Percentiles rank a stretch among this genome's conserved stretches.
phyloP scores from a whole-genome alignment of 2,329 filamentous ascomycete species.

The Tolypocladium endophyticum region DNA sequence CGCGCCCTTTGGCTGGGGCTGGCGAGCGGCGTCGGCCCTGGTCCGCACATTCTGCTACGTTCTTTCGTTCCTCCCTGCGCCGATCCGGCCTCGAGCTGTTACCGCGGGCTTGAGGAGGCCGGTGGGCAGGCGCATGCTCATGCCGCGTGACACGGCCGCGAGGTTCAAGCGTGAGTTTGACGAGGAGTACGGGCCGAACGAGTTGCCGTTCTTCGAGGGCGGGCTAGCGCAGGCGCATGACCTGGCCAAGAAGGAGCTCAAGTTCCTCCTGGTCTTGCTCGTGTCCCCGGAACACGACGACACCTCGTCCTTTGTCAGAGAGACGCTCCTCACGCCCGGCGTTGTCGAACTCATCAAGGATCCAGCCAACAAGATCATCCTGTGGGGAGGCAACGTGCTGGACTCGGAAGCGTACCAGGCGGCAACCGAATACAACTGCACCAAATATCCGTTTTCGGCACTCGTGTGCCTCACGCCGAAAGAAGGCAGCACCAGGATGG shows the following conservation, averaged over 20 bases:
- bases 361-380: slow-evolving; percentile 64
- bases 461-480: slow-evolving; percentile 81
- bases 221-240: slow-evolving; percentile 91
- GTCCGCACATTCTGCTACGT: slow-evolving; percentile 68
- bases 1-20: slow-evolving; percentile 70
- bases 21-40: slow-evolving; percentile 56
- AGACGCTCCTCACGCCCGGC: slow-evolving; percentile 69
- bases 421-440: slow-evolving; percentile 74
- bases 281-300: slow-evolving; percentile 93
- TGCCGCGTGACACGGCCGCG: slow-evolving; percentile 77
- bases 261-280: slow-evolving; percentile 81
- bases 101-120: slow-evolving; percentile 48
- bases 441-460: slow-evolving; percentile 84
- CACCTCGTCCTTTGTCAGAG: slow-evolving; percentile 67
- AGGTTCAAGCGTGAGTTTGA: slow-evolving; percentile 90
- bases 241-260: slow-evolving; percentile 78
- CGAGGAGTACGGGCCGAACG: slow-evolving; percentile 72
- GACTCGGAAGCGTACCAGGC: slow-evolving; percentile 95
- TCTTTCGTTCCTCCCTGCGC: slow-evolving; percentile 68
- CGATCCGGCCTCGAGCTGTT: slow-evolving; percentile 42
- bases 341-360: slow-evolving; percentile 66
- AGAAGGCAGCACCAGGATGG: slow-evolving; percentile 79
- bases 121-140: slow-evolving; percentile 62
- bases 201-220: slow-evolving; percentile 71
- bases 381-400: slow-evolving; percentile 89